Base-by-base conservation (phyloP, 176 grass and related monocot species). In the Tillandsia leiboldiana region DNA sequence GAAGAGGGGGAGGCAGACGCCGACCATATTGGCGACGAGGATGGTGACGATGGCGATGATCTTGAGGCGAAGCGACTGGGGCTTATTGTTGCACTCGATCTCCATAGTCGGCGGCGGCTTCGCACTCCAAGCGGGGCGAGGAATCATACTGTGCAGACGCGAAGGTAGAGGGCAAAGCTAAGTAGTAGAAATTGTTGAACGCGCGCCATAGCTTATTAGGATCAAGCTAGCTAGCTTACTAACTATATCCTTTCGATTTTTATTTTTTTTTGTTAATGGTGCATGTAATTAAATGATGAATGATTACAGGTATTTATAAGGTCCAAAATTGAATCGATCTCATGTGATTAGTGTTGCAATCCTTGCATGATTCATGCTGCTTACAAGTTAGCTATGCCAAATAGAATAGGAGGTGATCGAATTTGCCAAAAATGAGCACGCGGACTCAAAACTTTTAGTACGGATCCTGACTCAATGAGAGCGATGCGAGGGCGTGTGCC, bases 1-100 rank as follows among this genome's bases (percentile, higher is more conserved):
- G 75, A 90, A 59, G 50, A 90, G 80, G 5, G 90, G 90, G 11
- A 94, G 80, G 83, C 80, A 94, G 27, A 94, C 83, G 10, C 86
- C 90, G 68, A 82, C 12, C 9, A 87, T 24, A 75, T 86, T 90
- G 9, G 86, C 3, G 0, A 53, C 2, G 9, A 94, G 81, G 78
- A 94, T 94, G n/a, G 80, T 26, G 14, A 68, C 72, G 72, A 90
- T 84, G 20, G 78, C 85, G 75, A 90, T 90, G 20, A 94, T 48
- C 78, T 90, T 94, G 53, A 94, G 80, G 0, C 74, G 83, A 1
- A 94, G 80, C 17, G 90, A 80, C 83, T 57, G 65, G 2, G 86
- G 64, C 3, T 86, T 79, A 83, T 62, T 73, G 80, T 84, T 73
- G 78, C 86, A 89, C 3, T 68, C 48, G n/a, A n/a, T n/a, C 20